Percentiles rank a stretch among this genome's conserved stretches.
phyloP scores from a whole-genome alignment of 2,329 filamentous ascomycete species.

The Graphilbum fragrans region DNA sequence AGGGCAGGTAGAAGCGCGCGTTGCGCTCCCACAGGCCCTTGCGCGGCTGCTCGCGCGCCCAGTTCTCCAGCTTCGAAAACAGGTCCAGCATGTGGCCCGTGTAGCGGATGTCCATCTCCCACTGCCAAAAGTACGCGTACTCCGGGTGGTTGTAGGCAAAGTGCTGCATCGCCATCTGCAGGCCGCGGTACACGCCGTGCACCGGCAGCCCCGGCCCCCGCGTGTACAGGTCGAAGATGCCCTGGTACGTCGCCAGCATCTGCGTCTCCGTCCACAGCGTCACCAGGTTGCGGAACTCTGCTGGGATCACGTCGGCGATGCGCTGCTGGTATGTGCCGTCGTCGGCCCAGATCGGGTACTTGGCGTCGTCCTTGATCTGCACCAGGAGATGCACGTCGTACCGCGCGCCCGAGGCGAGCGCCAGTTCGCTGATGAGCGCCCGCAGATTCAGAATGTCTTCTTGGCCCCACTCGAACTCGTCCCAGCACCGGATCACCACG shows the following conservation, averaged over 20 bases:
- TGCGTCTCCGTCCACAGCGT: conserved; percentile 91
- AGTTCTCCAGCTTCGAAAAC: conserved; percentile 55
- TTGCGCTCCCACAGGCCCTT: conserved; percentile 77
- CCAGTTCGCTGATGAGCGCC: conserved; percentile 72
- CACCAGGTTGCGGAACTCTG: conserved; percentile 79
- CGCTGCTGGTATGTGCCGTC: conserved; percentile 54
- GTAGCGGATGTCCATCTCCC: conserved; percentile 89
- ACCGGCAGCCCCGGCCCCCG: conserved; percentile 59
- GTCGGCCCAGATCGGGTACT: conserved; percentile 68
- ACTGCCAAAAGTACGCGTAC: conserved; percentile 88
- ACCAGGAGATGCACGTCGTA: conserved; percentile 81
- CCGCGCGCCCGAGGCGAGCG: conserved; percentile 69
- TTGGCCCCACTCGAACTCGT: conserved; percentile 64
- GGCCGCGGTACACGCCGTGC: conserved; percentile 84
- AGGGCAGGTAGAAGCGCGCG: conserved; percentile 64
- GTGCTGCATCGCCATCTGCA: conserved; percentile 90
- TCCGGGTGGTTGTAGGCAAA: conserved; percentile 83
- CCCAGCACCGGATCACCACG: conserved; percentile 72
- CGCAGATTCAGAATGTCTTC: conserved; percentile 75
- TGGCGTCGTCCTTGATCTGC: conserved; percentile 67
- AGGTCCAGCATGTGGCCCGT: conserved; percentile 76
- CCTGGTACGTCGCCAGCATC: conserved; percentile 83
- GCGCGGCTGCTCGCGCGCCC: conserved; percentile 61
- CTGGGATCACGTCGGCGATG: conserved; percentile 57
- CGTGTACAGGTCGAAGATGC: conserved; percentile 64